Base-by-base conservation (phyloP, 2,329 filamentous ascomycete genomes). In the Stachybotrys echinatus region DNA sequence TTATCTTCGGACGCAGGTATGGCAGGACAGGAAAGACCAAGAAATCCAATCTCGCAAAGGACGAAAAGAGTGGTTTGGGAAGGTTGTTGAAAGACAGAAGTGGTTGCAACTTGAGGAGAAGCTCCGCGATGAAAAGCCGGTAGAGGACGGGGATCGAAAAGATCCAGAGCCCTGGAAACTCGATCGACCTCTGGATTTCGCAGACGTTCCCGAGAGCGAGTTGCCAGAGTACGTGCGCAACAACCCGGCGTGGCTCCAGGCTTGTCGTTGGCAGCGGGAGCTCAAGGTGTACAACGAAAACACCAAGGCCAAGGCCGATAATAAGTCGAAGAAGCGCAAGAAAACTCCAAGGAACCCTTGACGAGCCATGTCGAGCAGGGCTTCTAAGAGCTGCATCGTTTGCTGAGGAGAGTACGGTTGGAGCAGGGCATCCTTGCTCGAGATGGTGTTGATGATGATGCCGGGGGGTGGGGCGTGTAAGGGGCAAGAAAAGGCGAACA, bases 51-150 rank as follows among this genome's bases (percentile, higher is more conserved):
- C 61, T 2, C 74, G 80, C 2, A 73, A 72, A 5, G 68, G 66
- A 3, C 69, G 76, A 18, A 84, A 84, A 54, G 64, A 61, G 5
- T 76, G 75, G 54, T 75, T 79, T 44, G 77, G 79, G 19, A 72
- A 70, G 51, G 73, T 69, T 0, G 60, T 65, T 0, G 59, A 67
- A 44, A 68, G 74, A 12, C 59, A 71, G 53, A 67, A 59, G 23
- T 66, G 64, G 53, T 54, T 66, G 45, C 61, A 53, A 6, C 51
- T 54, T 8, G 57, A 55, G 42, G 55, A 63, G 47, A 50, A 52
- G 21, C 51, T 48, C 17, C 44, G 50, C 17, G 54, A 58, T 42
- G 42, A 47, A 40, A 40, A 54, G 43, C 48, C 50, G 8, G 48
- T 14, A 7, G 22, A 23, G 58, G 38, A 39, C 48, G 39, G 53